Percentiles rank a stretch among this genome's conserved stretches.
phyloP scores from a whole-genome alignment of 129 eudicot species.

The Helianthus annuus region HanXRQr2.0-SUNRISE NC_035444.2:58694785-58695284 shows the following conservation, averaged over 20 bases:
- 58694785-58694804: background rate
- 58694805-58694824: background rate
- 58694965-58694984: constrained; percentile 50
- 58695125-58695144: background rate
- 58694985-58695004: constrained; percentile 54
- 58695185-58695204: constrained; percentile 75
- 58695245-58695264: constrained; percentile 76
- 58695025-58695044: constrained; percentile 30
- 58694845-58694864: constrained; percentile 35
- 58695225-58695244: constrained; percentile 94
- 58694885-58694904: constrained; percentile 74
- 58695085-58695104: constrained; percentile 8
- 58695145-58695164: constrained; percentile 39
- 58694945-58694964: constrained; percentile 47
- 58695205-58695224: constrained; percentile 71
- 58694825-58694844: background rate
- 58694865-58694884: constrained; percentile 69
- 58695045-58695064: constrained; percentile 32
- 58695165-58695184: constrained; percentile 90
- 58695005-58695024: constrained; percentile 38
- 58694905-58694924: constrained; percentile 69
- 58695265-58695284: constrained; percentile 12
- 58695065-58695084: constrained; percentile 4
- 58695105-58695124: background rate
- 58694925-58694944: constrained; percentile 66